These are phyloP conservation scores for Salix suchowensis DNA, from an alignment of 345 rosid species.

Conservation along the genomic window DNA sequence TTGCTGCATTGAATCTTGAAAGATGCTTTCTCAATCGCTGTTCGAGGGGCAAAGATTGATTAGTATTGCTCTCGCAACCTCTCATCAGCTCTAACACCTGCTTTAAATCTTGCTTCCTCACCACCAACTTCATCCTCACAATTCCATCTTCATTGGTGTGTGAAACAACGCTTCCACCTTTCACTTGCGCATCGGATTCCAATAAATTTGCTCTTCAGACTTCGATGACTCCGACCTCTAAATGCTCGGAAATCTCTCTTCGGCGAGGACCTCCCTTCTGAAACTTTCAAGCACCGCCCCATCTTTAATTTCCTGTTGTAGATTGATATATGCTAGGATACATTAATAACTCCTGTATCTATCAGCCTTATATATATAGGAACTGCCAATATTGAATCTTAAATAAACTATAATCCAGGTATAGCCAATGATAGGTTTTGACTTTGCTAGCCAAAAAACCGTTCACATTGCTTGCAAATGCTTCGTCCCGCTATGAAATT, in stretches of 20 bases:
- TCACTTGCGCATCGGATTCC: constrained; percentile 24
- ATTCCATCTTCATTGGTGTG: constrained; percentile 28
- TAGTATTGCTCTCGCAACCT: neutral
- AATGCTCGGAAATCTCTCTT: constrained; percentile 21
- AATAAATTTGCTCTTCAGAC: constrained; percentile 17
- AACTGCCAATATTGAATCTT: neutral
- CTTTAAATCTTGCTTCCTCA: constrained; percentile 45
- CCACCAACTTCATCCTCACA: constrained; percentile 37
- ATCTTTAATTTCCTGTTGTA: neutral
- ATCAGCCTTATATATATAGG: constrained; percentile 11
- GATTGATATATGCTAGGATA: neutral
- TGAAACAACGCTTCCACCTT: constrained; percentile 16
- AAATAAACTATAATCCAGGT: neutral
- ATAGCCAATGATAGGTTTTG: neutral
- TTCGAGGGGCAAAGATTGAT: constrained; percentile 16
- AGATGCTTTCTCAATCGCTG: constrained; percentile 23
- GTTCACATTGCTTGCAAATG: neutral
- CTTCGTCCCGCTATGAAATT: neutral
- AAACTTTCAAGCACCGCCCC: neutral
- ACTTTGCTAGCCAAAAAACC: neutral
- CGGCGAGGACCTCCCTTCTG: constrained; percentile 27
- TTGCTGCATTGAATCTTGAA: constrained; percentile 1
- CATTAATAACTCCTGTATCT: neutral
- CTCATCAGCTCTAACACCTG: constrained; percentile 31
- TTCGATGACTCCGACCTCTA: constrained; percentile 17